Percentiles rank a stretch among this genome's conserved stretches.
Conservation (phyloP, 139 green algal species). For the Diplosphaera chodatii region DNA sequence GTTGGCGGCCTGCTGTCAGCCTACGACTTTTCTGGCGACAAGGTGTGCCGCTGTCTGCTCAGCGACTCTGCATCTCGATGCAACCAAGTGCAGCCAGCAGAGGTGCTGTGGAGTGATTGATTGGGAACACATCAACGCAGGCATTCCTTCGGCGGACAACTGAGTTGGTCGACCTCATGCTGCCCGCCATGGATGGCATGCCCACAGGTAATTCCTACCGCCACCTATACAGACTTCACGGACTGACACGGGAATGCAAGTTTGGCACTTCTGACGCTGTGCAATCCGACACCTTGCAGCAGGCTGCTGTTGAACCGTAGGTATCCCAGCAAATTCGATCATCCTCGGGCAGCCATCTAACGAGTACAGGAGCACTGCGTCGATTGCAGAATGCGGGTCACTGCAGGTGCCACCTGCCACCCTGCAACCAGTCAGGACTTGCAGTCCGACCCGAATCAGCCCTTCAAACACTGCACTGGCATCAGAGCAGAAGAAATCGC, state of each 20-base stretch:
- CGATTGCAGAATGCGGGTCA: not conserved
- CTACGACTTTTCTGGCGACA: slow-evolving; percentile 58
- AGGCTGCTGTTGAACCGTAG: not conserved
- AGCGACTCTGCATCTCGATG: too few relatives aligned
- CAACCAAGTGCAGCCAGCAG: too few relatives aligned
- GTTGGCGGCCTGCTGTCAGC: slow-evolving; percentile 56
- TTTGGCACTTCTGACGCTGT: too few relatives aligned
- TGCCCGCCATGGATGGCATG: slow-evolving; percentile 65
- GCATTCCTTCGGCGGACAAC: slow-evolving; percentile 26
- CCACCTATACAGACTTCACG: too few relatives aligned
- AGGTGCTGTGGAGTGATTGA: too few relatives aligned
- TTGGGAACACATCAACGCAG: too few relatives aligned
- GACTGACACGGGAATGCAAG: too few relatives aligned
- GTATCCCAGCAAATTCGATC: not conserved
- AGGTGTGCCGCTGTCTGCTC: not conserved
- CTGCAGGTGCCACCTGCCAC: not conserved
- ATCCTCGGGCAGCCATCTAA: not conserved
- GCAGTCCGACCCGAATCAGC: too few relatives aligned
- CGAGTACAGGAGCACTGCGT: not conserved
- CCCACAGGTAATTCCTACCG: not conserved
- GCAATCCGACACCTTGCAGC: too few relatives aligned
- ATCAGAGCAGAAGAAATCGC: too few relatives aligned
- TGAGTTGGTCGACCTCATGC: slow-evolving; percentile 49
- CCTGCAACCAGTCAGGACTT: too few relatives aligned
- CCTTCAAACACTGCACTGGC: too few relatives aligned